Conservation (phyloP, 495 filamentous ascomycete genomes). For the Penicillium ochrochloron region DNA sequence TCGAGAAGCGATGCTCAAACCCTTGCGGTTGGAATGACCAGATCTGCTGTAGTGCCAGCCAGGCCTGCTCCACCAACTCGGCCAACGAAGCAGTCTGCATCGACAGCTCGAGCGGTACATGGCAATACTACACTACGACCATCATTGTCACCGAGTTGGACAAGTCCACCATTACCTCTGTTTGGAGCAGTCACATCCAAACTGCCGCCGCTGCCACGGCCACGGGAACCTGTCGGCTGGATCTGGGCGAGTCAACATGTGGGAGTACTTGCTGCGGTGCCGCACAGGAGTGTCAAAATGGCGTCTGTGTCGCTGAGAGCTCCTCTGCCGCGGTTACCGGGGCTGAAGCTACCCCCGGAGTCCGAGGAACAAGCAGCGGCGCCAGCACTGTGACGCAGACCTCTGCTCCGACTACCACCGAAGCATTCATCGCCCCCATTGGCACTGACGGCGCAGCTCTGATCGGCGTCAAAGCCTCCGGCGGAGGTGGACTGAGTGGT, state of each 20-base stretch:
- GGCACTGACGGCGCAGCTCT: constrained; percentile 55
- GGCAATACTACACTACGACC: constrained; percentile 72
- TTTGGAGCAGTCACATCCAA: constrained; percentile 60
- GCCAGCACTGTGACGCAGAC: constrained; percentile 59
- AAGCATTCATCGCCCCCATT: constrained; percentile 61
- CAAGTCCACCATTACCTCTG: constrained; percentile 65
- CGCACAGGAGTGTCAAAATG: constrained; percentile 66
- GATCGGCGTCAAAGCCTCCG: constrained; percentile 47
- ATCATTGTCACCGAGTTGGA: constrained; percentile 66
- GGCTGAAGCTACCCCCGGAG: constrained; percentile 55
- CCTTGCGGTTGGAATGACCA: constrained; percentile 69
- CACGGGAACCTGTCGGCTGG: constrained; percentile 58
- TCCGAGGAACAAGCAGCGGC: constrained; percentile 71
- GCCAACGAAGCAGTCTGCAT: constrained; percentile 59
- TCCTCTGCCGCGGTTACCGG: constrained; percentile 45
- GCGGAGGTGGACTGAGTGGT: constrained; percentile 65
- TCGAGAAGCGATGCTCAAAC: constrained; percentile 60
- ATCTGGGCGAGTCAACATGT: constrained; percentile 67
- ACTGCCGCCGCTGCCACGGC: constrained; percentile 48
- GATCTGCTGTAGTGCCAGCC: constrained; percentile 66
- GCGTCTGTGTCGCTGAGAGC: constrained; percentile 45
- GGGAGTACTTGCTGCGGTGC: constrained; percentile 75
- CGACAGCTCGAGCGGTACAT: constrained; percentile 32
- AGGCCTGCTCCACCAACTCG: constrained; percentile 67
- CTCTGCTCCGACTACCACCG: constrained; percentile 58